Percentiles rank a stretch among this genome's conserved stretches.
Conservation (phyloP, 768 basidiomycete species). For the Lactarius indigo region DNA sequence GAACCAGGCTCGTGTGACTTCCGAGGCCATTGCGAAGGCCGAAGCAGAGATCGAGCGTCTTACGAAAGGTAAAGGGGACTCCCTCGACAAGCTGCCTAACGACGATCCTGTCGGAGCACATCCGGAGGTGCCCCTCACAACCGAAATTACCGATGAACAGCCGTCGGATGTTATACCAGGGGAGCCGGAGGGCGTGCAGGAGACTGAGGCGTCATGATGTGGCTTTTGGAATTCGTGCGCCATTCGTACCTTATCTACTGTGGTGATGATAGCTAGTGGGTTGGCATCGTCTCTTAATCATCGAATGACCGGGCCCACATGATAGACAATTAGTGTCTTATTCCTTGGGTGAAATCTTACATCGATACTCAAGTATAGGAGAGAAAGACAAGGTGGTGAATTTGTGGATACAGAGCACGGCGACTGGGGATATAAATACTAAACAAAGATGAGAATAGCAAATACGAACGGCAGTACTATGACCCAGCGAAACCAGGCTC, state of each 20-base stretch:
- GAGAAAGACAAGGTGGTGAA: slow-evolving; percentile 27
- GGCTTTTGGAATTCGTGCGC: neutral
- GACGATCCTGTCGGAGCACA: slow-evolving; percentile 41
- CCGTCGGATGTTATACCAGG: slow-evolving; percentile 41
- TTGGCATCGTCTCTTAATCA: slow-evolving; percentile 10
- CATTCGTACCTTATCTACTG: slow-evolving; percentile 14
- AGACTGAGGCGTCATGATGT: slow-evolving; percentile 29
- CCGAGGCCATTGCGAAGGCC: slow-evolving; percentile 77
- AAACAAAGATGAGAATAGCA: slow-evolving; percentile 36
- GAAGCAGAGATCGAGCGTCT: slow-evolving; percentile 71
- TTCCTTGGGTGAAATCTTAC: neutral
- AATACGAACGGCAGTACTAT: slow-evolving; percentile 34
- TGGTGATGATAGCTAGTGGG: neutral
- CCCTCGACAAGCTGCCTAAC: slow-evolving; percentile 36
- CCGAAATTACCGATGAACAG: slow-evolving; percentile 36
- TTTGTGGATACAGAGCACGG: slow-evolving; percentile 37
- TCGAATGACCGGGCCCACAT: neutral
- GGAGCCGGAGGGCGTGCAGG: slow-evolving; percentile 41
- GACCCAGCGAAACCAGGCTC: slow-evolving; percentile 18
- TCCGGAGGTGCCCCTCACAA: slow-evolving; percentile 44
- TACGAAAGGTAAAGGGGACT: slow-evolving; percentile 40
- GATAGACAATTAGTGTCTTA: neutral
- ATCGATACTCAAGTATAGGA: slow-evolving; percentile 5
- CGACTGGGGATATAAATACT: slow-evolving; percentile 32
- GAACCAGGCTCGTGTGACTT: slow-evolving; percentile 79